Conservation (phyloP, 257 asterid species). For the Salvia hispanica region DNA sequence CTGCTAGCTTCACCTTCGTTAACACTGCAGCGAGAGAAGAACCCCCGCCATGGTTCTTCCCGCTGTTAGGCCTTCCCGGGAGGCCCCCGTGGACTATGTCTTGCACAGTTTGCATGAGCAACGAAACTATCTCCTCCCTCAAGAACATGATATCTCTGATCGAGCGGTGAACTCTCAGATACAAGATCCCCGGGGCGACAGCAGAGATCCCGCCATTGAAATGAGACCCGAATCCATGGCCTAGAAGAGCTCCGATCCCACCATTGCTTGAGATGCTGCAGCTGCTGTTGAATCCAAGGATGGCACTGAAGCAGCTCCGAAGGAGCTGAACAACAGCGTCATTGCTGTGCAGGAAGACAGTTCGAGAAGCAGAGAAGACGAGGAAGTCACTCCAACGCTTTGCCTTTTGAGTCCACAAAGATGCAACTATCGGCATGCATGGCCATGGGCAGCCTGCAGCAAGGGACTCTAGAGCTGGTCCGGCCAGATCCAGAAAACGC, state of each 20-base stretch:
- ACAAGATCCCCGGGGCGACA: conserved; percentile 91
- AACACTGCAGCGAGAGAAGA: conserved; percentile 69
- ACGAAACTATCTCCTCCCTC: conserved; percentile 73
- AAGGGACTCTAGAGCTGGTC: conserved; percentile 93
- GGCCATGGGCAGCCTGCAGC: conserved; percentile 99
- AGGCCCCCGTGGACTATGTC: conserved; percentile 54
- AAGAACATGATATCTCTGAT: conserved; percentile 85
- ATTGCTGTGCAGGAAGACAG: conserved; percentile 90
- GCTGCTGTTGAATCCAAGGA: conserved; percentile 61
- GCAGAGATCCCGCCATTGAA: conserved; percentile 86
- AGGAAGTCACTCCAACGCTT: conserved; percentile 94
- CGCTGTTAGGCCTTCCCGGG: conserved; percentile 42
- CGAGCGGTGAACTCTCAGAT: conserved; percentile 77
- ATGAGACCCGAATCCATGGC: conserved; percentile 97
- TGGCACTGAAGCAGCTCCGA: conserved; percentile 69
- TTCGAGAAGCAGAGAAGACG: conserved; percentile 89
- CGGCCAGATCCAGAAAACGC: conserved; percentile 90
- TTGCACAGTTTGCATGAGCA: conserved; percentile 73
- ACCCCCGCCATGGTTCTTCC: conserved; percentile 50
- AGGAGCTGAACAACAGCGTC: conserved; percentile 92
- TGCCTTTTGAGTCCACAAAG: conserved; percentile 95
- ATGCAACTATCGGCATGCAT: conserved; percentile 96
- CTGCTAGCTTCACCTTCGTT: conserved; percentile 81
- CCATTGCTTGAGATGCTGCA: conserved; percentile 70
- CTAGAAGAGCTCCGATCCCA: conserved; percentile 88